These are phyloP conservation scores for Globisporangium nagaii DNA, from an alignment of 352 stramenopile genomes.

Conservation along the genomic window DNA sequence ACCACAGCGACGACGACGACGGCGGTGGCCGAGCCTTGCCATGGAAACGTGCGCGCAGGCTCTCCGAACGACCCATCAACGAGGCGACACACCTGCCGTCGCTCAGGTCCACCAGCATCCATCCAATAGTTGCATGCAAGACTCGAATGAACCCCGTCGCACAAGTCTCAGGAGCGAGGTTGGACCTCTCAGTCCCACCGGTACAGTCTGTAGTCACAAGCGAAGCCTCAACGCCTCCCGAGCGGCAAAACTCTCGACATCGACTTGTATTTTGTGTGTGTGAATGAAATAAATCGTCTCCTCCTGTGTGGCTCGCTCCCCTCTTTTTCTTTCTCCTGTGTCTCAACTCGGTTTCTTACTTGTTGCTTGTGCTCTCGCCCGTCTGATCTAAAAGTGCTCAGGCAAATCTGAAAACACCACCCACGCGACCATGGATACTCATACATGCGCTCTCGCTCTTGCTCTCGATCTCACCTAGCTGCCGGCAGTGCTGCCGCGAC, in stretches of 20 bases:
- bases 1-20: too few relatives aligned
- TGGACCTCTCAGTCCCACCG: too few relatives aligned
- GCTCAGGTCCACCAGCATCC: too few relatives aligned
- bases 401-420: neutral
- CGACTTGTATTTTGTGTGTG: conserved; percentile 5
- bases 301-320: neutral
- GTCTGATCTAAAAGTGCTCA: conserved; percentile 2
- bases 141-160: too few relatives aligned
- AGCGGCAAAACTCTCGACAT: conserved; percentile 5
- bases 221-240: neutral
- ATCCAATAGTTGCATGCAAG: too few relatives aligned
- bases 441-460: conserved; percentile 1
- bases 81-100: too few relatives aligned
- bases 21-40: too few relatives aligned
- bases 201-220: too few relatives aligned
- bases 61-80: too few relatives aligned
- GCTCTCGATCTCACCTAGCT: conserved; percentile 22
- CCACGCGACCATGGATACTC: conserved; percentile 3
- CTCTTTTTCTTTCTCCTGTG: neutral
- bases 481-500: conserved; percentile 48
- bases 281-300: conserved; percentile 6
- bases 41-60: too few relatives aligned
- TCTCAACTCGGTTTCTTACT: neutral
- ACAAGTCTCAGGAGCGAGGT: too few relatives aligned
- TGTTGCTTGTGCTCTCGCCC: neutral